Percentiles rank a stretch among this genome's conserved stretches.
Evolutionary conservation across 2,329 filamentous ascomycete genomes (phyloP).

Genomic region (Nemania abortiva): DNA sequence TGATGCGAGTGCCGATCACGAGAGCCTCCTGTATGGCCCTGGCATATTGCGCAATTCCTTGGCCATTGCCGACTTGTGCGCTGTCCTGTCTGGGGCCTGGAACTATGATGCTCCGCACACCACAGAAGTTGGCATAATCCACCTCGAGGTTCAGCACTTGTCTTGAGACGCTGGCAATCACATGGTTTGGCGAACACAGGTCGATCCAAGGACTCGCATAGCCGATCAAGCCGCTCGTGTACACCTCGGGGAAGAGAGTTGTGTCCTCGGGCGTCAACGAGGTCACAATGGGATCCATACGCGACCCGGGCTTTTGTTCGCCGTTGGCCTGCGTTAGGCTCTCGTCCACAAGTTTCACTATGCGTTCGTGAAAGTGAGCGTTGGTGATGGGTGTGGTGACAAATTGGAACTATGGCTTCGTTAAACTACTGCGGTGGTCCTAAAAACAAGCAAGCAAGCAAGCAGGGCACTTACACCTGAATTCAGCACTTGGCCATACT

Average conservation of each 20-base stretch:
- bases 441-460: neutral
- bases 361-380: constrained; percentile 75
- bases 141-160: constrained; percentile 93
- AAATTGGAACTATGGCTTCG: constrained; percentile 74
- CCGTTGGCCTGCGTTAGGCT: constrained; percentile 64
- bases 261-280: constrained; percentile 86
- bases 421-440: constrained; percentile 19
- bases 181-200: constrained; percentile 82
- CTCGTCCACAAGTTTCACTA: constrained; percentile 70
- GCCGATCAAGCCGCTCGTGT: constrained; percentile 79
- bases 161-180: constrained; percentile 86
- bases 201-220: constrained; percentile 95
- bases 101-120: constrained; percentile 84
- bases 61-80: constrained; percentile 62
- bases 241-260: constrained; percentile 74
- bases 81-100: constrained; percentile 78
- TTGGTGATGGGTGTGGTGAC: constrained; percentile 84
- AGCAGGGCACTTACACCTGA: constrained; percentile 68
- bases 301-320: constrained; percentile 59
- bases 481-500: constrained; percentile 76
- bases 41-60: constrained; percentile 79
- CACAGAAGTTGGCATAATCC: constrained; percentile 95
- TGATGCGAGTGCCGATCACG: constrained; percentile 78
- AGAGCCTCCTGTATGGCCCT: constrained; percentile 86
- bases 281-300: constrained; percentile 69